Conservation (phyloP, 2,329 filamentous ascomycete genomes). For the Colletotrichum chlorophyti region DNA sequence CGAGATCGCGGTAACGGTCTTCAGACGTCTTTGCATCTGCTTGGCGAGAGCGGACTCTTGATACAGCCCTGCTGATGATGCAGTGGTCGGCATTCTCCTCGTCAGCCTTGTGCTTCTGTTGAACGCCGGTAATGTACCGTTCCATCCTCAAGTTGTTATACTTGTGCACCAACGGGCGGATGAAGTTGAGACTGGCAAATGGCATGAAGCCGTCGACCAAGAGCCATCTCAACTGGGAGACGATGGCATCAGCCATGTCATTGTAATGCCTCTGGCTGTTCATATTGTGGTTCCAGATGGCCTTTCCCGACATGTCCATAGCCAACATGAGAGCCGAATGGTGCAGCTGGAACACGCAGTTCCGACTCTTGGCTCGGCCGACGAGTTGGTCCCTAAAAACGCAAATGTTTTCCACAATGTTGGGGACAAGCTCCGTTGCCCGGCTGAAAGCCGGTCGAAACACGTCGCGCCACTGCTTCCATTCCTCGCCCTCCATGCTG, state of each 20-base stretch:
- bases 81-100: background rate
- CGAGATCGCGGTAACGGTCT: background rate
- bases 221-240: conserved; percentile 7
- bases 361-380: background rate
- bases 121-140: conserved; percentile 2
- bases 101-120: background rate
- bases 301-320: conserved; percentile 17
- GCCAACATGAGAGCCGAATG: background rate
- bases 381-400: conserved; percentile 6
- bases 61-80: conserved; percentile 3
- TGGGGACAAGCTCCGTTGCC: conserved; percentile 3
- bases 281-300: conserved; percentile 13
- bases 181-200: conserved; percentile 8
- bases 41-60: background rate
- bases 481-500: conserved; percentile 16
- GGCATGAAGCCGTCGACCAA: conserved; percentile 4
- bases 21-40: background rate
- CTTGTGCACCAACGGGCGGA: background rate
- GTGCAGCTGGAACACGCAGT: background rate
- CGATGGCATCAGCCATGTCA: conserved; percentile 9
- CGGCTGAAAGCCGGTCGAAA: conserved; percentile 15
- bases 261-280: conserved; percentile 6
- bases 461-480: conserved; percentile 10
- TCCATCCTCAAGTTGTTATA: conserved; percentile 18
- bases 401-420: background rate